These are phyloP conservation scores for Teratosphaeria gauchensis DNA, from an alignment of 2,329 filamentous ascomycete species.

Conservation along the genomic window DNA sequence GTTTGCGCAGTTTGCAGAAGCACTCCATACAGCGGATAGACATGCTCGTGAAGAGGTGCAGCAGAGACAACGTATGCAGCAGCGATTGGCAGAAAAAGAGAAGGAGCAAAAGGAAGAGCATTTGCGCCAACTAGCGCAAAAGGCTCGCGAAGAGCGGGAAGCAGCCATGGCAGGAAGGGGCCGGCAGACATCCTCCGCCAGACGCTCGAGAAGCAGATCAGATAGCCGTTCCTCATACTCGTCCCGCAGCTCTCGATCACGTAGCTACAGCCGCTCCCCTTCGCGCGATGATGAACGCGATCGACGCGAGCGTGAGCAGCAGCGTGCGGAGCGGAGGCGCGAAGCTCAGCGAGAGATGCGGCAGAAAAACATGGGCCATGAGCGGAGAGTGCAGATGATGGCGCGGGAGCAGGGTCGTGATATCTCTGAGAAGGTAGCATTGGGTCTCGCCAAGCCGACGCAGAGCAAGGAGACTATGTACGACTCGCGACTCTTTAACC, in stretches of 20 bases:
- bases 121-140: conserved; percentile 75
- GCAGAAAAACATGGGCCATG: conserved; percentile 90
- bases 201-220: conserved; percentile 16
- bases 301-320: conserved; percentile 60
- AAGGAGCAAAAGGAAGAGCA: conserved; percentile 91
- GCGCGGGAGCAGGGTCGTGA: conserved; percentile 92
- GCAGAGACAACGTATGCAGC: conserved; percentile 87
- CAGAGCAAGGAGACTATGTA: conserved; percentile 92
- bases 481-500: conserved; percentile 90
- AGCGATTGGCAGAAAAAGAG: conserved; percentile 91
- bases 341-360: conserved; percentile 85
- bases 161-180: conserved; percentile 33
- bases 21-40: conserved; percentile 84
- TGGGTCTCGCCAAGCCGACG: conserved; percentile 90
- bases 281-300: conserved; percentile 46
- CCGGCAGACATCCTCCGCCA: conserved; percentile 26
- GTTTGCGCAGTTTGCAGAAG: conserved; percentile 92
- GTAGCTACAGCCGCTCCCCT: conserved; percentile 20
- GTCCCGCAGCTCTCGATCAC: conserved; percentile 16
- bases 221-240: conserved; percentile 16
- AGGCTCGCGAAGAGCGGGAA: conserved; percentile 67
- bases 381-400: conserved; percentile 84
- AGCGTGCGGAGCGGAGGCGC: conserved; percentile 64
- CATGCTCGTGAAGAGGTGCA: conserved; percentile 94
- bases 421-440: conserved; percentile 91